These are phyloP conservation scores for Monilinia fructigena DNA, from an alignment of 2,329 filamentous ascomycete genomes.

Conservation along the genomic window DNA sequence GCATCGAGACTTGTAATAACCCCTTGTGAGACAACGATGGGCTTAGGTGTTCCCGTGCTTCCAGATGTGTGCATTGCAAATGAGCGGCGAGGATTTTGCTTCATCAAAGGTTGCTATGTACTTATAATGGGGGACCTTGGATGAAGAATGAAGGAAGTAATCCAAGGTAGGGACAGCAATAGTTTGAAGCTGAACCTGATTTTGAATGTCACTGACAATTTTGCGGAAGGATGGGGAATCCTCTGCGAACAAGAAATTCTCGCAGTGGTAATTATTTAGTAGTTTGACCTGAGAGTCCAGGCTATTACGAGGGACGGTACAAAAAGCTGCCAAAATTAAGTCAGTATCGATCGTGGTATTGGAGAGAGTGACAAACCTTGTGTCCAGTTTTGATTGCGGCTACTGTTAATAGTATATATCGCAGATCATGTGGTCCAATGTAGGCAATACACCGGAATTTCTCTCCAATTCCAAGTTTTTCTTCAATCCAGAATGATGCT, in stretches of 20 bases:
- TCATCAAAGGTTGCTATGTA: conserved; percentile 33
- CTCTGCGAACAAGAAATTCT: conserved; percentile 4
- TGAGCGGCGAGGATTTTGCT: conserved; percentile 14
- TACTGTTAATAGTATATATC: conserved; percentile 11
- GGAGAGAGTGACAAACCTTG: not conserved
- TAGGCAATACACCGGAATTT: conserved; percentile 46
- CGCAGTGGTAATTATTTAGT: conserved; percentile 11
- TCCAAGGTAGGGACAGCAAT: conserved; percentile 1
- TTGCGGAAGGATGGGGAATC: not conserved
- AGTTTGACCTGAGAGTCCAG: conserved; percentile 9
- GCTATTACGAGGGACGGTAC: conserved; percentile 12
- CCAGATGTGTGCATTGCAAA: conserved; percentile 25
- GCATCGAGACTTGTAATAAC: conserved; percentile 20
- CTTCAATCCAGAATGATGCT: conserved; percentile 26
- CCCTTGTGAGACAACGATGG: conserved; percentile 21
- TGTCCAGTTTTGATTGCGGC: conserved; percentile 21
- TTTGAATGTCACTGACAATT: not conserved
- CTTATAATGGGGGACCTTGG: not conserved
- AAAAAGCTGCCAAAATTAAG: conserved; percentile 15
- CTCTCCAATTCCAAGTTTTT: conserved; percentile 15
- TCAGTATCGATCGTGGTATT: not conserved
- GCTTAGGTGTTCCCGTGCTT: conserved; percentile 25
- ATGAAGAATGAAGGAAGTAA: conserved; percentile 7
- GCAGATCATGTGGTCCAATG: conserved; percentile 39
- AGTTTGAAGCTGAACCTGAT: not conserved